Evolutionary conservation across 176 grass and related monocot species (phyloP).

Genomic region (Elaeis guineensis): DNA sequence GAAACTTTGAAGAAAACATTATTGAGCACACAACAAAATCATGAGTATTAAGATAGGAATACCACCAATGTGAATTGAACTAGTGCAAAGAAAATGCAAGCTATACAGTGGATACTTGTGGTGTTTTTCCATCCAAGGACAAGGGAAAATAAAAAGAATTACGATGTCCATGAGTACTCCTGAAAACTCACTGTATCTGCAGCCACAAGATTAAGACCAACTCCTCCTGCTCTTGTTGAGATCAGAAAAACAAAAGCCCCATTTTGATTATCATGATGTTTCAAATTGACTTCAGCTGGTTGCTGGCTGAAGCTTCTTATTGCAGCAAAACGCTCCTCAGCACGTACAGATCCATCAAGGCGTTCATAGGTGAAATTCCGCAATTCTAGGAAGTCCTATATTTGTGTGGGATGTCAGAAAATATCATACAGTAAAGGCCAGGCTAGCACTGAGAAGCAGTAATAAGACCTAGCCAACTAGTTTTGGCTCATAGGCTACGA

Average conservation of each 20-base stretch:
- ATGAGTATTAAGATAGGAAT: too few relatives aligned
- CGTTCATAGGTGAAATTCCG: slow-evolving; percentile 84
- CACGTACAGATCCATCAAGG: slow-evolving; percentile 89
- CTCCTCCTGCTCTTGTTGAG: slow-evolving; percentile 91
- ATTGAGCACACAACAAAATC: too few relatives aligned
- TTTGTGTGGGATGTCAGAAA: background rate
- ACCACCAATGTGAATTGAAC: too few relatives aligned
- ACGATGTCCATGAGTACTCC: background rate
- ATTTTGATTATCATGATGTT: slow-evolving; percentile 41
- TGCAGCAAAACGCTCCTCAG: slow-evolving; percentile 88
- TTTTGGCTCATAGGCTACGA: background rate
- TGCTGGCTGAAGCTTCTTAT: slow-evolving; percentile 79
- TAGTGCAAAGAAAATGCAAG: too few relatives aligned
- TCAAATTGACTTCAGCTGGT: slow-evolving; percentile 25
- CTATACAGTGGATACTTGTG: too few relatives aligned
- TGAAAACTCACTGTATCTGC: slow-evolving; percentile 85
- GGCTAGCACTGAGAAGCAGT: background rate
- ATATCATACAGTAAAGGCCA: background rate
- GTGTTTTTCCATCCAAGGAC: too few relatives aligned
- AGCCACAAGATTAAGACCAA: slow-evolving; percentile 93
- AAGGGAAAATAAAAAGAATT: slow-evolving; percentile 14
- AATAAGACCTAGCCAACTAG: slow-evolving; percentile 1
- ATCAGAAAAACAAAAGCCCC: slow-evolving; percentile 95
- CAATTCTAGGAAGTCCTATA: slow-evolving; percentile 90
- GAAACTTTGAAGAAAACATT: too few relatives aligned